phyloP scores from a whole-genome alignment of 2,329 filamentous ascomycete genomes.

The Pseudogymnoascus sp. region DNA sequence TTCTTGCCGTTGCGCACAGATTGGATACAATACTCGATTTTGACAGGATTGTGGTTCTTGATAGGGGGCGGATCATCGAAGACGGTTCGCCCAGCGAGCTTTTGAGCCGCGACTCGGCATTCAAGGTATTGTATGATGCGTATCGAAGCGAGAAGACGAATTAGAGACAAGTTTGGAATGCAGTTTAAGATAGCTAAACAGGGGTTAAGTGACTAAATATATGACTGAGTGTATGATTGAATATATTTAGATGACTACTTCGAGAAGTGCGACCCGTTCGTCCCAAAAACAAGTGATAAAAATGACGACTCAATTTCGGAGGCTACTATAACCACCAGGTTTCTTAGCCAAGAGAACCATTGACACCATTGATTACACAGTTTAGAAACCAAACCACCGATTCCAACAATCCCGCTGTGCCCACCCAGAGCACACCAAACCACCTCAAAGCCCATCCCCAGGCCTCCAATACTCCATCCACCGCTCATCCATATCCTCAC shows the following conservation, averaged over 20 bases:
- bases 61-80: slow-evolving; percentile 60
- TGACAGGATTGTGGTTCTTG: slow-evolving; percentile 44
- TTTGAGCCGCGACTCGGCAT: slow-evolving; percentile 34
- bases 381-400: background rate
- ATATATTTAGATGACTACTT: background rate
- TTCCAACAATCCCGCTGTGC: background rate
- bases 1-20: slow-evolving; percentile 36
- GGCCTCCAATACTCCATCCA: slow-evolving; percentile 36
- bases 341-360: background rate
- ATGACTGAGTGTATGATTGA: background rate
- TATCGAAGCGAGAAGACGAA: background rate
- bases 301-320: background rate
- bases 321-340: background rate
- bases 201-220: background rate
- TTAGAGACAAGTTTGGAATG: background rate
- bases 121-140: slow-evolving; percentile 16
- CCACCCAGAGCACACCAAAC: background rate
- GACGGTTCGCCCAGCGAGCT: slow-evolving; percentile 79
- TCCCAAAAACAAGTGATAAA: background rate
- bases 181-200: background rate
- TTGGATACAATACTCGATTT: slow-evolving; percentile 43
- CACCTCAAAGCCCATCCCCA: background rate
- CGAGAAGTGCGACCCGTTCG: background rate
- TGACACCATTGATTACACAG: background rate
- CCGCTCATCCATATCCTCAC: slow-evolving; percentile 24